These are phyloP conservation scores for Ceratocystis colombiana DNA, from an alignment of 2,329 filamentous ascomycete genomes.

Conservation along the genomic window DNA sequence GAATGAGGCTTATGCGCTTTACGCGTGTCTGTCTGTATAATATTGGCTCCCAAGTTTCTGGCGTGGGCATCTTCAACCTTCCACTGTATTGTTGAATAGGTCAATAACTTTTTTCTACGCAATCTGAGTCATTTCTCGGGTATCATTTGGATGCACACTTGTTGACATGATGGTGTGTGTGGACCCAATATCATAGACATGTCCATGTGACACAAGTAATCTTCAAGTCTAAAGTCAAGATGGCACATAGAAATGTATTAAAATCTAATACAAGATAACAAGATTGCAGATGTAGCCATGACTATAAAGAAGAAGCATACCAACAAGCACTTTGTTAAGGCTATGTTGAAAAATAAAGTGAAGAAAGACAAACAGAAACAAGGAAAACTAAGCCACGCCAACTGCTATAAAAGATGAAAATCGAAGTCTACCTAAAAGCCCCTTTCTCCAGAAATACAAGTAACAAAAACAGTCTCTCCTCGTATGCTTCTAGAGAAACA, in stretches of 20 bases:
- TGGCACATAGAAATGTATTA: not conserved
- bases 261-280: not conserved
- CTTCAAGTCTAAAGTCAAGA: not conserved
- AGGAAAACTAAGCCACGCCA: not conserved
- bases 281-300: not conserved
- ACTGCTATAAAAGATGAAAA: slow-evolving; percentile 1
- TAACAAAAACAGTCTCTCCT: not conserved
- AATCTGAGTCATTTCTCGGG: too few relatives aligned
- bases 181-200: not conserved
- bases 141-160: not conserved
- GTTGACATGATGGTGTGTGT: not conserved
- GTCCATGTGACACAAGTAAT: not conserved
- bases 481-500: not conserved
- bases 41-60: too few relatives aligned
- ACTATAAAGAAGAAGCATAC: not conserved
- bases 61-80: too few relatives aligned
- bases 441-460: not conserved
- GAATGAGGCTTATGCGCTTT: too few relatives aligned
- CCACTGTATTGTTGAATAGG: too few relatives aligned
- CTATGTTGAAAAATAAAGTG: not conserved
- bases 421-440: slow-evolving; percentile 2
- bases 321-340: not conserved
- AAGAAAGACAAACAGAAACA: not conserved
- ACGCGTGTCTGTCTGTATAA: too few relatives aligned
- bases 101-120: too few relatives aligned